A percentile compares a stretch with the other conserved stretches of the same genome.
phyloP scores from a whole-genome alignment of 2,329 filamentous ascomycete genomes.

The Xylariaceae sp. region DNA sequence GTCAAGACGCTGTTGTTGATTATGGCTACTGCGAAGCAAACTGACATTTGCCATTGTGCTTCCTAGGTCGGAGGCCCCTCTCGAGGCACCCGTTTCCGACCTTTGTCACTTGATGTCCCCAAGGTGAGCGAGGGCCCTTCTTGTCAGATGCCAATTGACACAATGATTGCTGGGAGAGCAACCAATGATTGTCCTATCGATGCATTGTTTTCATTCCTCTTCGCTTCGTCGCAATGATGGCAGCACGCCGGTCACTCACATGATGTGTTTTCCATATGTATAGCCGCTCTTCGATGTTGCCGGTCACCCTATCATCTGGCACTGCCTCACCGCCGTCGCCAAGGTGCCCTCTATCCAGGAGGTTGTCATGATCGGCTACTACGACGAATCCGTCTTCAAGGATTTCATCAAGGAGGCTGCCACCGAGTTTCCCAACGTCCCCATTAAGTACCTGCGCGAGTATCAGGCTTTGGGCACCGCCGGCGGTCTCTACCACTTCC shows the following conservation, averaged over 20 bases:
- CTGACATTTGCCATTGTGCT: conserved; percentile 17
- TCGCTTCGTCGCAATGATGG: too few species aligned
- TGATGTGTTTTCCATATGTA: background rate
- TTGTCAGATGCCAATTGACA: background rate
- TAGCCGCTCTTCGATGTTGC: conserved; percentile 97
- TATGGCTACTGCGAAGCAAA: conserved; percentile 31
- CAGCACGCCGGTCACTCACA: too few species aligned
- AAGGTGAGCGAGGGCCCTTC: conserved; percentile 60
- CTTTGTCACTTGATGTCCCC: conserved; percentile 90
- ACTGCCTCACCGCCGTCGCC: conserved; percentile 88
- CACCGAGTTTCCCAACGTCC: conserved; percentile 80
- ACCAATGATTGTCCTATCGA: too few species aligned
- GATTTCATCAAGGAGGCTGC: conserved; percentile 95
- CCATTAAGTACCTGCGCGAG: conserved; percentile 93
- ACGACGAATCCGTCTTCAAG: conserved; percentile 93
- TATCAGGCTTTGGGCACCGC: conserved; percentile 96
- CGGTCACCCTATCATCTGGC: conserved; percentile 96
- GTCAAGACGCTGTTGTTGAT: background rate
- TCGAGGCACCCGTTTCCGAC: conserved; percentile 91
- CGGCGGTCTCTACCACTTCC: conserved; percentile 97
- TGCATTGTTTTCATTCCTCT: too few species aligned
- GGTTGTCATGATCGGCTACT: conserved; percentile 98
- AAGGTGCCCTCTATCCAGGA: conserved; percentile 90
- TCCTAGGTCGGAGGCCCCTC: conserved; percentile 87
- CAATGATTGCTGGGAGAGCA: background rate